A percentile compares a stretch with the other conserved stretches of the same genome.
These are phyloP conservation scores for Acanthamoeba castellanii DNA, from an alignment of 208 protist species.

Conservation along the genomic window DNA sequence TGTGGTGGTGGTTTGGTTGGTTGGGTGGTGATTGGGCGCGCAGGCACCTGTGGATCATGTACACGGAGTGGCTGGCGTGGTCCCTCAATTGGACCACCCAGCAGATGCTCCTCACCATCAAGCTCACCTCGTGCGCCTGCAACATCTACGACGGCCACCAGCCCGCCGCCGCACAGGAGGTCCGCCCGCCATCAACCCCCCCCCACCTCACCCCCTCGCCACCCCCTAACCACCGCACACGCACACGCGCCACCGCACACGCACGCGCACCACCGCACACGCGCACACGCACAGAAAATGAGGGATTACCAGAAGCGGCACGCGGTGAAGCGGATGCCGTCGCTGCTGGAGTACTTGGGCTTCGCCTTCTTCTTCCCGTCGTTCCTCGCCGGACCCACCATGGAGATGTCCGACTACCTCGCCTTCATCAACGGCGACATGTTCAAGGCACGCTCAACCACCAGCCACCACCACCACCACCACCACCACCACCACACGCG, in stretches of 20 bases:
- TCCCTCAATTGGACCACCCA: slow-evolving; percentile 84
- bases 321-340: slow-evolving; percentile 80
- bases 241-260: too few relatives aligned
- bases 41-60: slow-evolving; percentile 85
- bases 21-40: background rate
- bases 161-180: slow-evolving; percentile 22
- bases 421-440: slow-evolving; percentile 38
- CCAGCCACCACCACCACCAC: too few relatives aligned
- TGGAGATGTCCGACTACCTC: slow-evolving; percentile 86
- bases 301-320: slow-evolving; percentile 44
- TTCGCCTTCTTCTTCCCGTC: slow-evolving; percentile 84
- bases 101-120: slow-evolving; percentile 88
- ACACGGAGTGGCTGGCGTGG: slow-evolving; percentile 86
- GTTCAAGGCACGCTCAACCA: background rate
- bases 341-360: slow-evolving; percentile 82
- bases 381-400: slow-evolving; percentile 84
- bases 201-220: background rate
- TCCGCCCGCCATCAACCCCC: background rate
- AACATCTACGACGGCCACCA: slow-evolving; percentile 83
- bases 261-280: too few relatives aligned
- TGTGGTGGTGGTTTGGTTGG: background rate
- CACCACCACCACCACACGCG: background rate
- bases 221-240: background rate
- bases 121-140: slow-evolving; percentile 83
- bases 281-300: slow-evolving; percentile 16